A percentile compares a stretch with the other conserved stretches of the same genome.
These are phyloP conservation scores for Pythium phragmitis DNA, from an alignment of 352 stramenopile species.

Conservation along the genomic window DNA sequence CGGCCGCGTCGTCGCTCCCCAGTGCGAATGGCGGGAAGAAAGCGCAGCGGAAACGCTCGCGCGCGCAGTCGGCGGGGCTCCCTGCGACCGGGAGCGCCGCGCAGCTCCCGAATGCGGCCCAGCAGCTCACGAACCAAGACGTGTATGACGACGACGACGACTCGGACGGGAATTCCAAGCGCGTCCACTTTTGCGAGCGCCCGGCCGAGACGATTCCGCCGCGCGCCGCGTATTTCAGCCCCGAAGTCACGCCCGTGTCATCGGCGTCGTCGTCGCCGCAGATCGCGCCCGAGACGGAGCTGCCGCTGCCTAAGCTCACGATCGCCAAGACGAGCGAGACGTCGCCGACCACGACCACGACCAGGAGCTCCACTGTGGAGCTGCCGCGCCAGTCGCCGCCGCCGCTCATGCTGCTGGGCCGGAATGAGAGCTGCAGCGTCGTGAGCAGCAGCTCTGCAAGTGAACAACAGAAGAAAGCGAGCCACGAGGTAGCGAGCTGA, in stretches of 20 bases:
- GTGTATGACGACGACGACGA: conserved; percentile 1
- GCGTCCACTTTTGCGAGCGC: conserved; percentile 49
- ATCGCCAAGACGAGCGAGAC: no score
- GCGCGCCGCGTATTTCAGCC: conserved; percentile 14
- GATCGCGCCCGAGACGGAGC: conserved; percentile 9
- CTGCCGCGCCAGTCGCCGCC: conserved; percentile 5
- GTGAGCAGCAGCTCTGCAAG: not conserved
- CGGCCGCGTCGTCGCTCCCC: not conserved
- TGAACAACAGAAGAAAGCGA: conserved; percentile 11
- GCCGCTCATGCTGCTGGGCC: not conserved
- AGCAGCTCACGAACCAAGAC: not conserved
- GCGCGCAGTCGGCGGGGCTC: conserved; percentile 18
- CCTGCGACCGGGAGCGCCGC: not conserved
- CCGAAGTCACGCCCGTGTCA: conserved; percentile 15
- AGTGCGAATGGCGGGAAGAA: not conserved
- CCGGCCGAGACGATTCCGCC: conserved; percentile 44
- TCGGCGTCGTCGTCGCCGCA: conserved; percentile 20
- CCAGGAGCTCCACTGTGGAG: not conserved
- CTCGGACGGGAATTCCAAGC: conserved; percentile 30
- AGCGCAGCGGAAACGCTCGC: conserved; percentile 22
- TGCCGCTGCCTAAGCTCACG: conserved; percentile 1
- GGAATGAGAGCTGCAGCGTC: conserved; percentile 6
- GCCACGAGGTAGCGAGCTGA: conserved; percentile 2
- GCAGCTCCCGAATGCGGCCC: not conserved
- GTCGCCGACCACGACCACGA: no score